These are phyloP conservation scores for Saksenaea oblongispora DNA, from an alignment of 371 early-diverging fungal genomes.

Conservation along the genomic window DNA sequence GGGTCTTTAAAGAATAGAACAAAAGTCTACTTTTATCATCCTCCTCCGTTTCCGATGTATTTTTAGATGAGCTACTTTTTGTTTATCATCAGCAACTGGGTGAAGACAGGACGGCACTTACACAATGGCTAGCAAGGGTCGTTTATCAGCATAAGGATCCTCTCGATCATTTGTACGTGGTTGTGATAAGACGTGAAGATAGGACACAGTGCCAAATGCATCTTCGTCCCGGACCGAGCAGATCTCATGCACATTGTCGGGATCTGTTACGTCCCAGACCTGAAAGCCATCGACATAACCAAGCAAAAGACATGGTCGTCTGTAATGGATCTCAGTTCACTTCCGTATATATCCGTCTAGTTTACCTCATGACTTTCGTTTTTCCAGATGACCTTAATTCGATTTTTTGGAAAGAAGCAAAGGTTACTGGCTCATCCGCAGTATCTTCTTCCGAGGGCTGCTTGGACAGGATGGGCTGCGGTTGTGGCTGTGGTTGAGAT, in stretches of 20 bases:
- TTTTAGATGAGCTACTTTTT: slow-evolving; percentile 1
- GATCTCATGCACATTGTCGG: slow-evolving; percentile 73
- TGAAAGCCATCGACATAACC: slow-evolving; percentile 84
- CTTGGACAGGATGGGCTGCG: not conserved
- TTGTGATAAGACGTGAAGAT: slow-evolving; percentile 42
- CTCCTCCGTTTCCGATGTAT: not conserved
- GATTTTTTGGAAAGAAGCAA: slow-evolving; percentile 34
- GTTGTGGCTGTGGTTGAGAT: slow-evolving; percentile 27
- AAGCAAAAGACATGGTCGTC: slow-evolving; percentile 61
- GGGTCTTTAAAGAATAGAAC: slow-evolving; percentile 52
- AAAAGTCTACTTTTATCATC: slow-evolving; percentile 1
- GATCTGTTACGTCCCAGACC: slow-evolving; percentile 75
- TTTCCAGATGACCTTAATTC: slow-evolving; percentile 11
- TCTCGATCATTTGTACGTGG: slow-evolving; percentile 16
- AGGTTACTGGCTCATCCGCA: slow-evolving; percentile 31
- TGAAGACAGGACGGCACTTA: slow-evolving; percentile 23
- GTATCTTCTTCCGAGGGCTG: slow-evolving; percentile 13
- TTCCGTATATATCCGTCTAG: not conserved
- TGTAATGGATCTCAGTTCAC: slow-evolving; percentile 10
- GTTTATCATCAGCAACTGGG: too few relatives aligned
- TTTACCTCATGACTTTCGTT: slow-evolving; percentile 8
- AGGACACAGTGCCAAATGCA: slow-evolving; percentile 46
- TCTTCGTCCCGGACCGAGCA: slow-evolving; percentile 61
- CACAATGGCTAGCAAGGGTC: slow-evolving; percentile 56
- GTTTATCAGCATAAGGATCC: slow-evolving; percentile 30